Conservation (phyloP, 2,329 filamentous ascomycete species). For the Clonostachys byssicola region DNA sequence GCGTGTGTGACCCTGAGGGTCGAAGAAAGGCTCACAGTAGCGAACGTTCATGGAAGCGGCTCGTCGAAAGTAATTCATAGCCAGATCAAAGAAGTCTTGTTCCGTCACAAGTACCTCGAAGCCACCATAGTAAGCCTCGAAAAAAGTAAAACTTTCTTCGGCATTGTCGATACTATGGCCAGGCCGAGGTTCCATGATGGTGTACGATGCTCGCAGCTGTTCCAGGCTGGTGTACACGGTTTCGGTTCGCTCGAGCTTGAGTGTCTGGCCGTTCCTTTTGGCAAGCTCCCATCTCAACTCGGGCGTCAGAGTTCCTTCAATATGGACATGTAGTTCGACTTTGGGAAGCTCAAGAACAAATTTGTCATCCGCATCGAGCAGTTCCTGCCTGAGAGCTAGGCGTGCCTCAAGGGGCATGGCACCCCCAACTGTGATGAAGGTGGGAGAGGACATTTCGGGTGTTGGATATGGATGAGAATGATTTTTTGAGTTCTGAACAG, state of each 20-base stretch:
- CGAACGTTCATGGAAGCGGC: slow-evolving; percentile 59
- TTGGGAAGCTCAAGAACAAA: slow-evolving; percentile 67
- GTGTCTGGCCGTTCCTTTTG: slow-evolving; percentile 46
- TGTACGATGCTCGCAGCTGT: slow-evolving; percentile 3
- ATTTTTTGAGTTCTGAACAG: too few relatives aligned
- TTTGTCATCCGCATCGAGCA: not conserved
- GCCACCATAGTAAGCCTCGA: slow-evolving; percentile 71
- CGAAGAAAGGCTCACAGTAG: slow-evolving; percentile 74
- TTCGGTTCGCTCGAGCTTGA: slow-evolving; percentile 36
- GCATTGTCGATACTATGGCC: slow-evolving; percentile 12
- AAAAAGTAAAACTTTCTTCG: slow-evolving; percentile 34
- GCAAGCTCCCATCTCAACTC: slow-evolving; percentile 64
- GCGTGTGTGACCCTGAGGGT: slow-evolving; percentile 66
- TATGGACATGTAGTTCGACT: slow-evolving; percentile 74
- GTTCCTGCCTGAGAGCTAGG: not conserved
- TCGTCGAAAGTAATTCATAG: slow-evolving; percentile 62
- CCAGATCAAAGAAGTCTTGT: slow-evolving; percentile 66
- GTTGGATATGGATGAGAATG: too few relatives aligned
- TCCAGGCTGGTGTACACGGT: not conserved
- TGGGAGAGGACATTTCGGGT: too few relatives aligned
- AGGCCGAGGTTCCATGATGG: slow-evolving; percentile 7
- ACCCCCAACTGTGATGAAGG: not conserved
- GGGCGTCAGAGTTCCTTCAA: slow-evolving; percentile 68
- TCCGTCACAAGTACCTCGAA: slow-evolving; percentile 64
- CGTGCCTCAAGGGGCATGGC: slow-evolving; percentile 1